Conservation (phyloP, 2,329 filamentous ascomycete genomes). For the Alternaria dauci region DNA sequence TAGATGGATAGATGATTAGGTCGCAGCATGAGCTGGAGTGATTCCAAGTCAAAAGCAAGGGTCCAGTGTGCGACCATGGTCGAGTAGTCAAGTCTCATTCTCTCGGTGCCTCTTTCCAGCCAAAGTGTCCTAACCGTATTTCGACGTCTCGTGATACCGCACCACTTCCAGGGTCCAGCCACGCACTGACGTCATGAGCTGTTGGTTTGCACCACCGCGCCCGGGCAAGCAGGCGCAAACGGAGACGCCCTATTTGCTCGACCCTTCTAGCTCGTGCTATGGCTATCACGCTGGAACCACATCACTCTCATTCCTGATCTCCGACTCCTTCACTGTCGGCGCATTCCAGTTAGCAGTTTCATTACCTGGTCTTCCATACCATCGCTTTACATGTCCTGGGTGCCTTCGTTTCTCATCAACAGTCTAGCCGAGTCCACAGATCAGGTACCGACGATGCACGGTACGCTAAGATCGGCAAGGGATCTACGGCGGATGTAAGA, state of each 20-base stretch:
- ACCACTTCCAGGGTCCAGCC: not conserved
- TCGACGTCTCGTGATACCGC: not conserved
- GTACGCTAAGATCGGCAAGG: not conserved
- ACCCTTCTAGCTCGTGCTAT: not conserved
- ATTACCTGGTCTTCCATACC: not conserved
- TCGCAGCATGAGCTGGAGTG: not conserved
- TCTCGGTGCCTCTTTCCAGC: not conserved
- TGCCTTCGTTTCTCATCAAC: not conserved
- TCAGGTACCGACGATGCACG: not conserved
- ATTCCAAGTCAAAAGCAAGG: not conserved
- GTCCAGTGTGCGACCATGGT: not conserved
- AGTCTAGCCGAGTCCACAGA: not conserved
- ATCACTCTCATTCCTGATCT: not conserved
- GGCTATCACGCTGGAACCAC: not conserved
- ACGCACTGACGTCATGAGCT: conserved; percentile 6
- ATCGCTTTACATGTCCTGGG: conserved; percentile 1
- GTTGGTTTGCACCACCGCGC: not conserved
- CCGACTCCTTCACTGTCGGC: not conserved
- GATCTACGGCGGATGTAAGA: not conserved
- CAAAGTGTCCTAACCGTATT: not conserved
- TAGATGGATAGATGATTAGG: conserved; percentile 19
- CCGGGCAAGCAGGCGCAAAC: conserved; percentile 14
- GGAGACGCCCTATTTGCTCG: not conserved
- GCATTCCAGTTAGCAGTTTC: not conserved
- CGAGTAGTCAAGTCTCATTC: not conserved